Base-by-base conservation (phyloP, 139 green algal species). In the Auxenochlorella pyrenoidosa region DNA sequence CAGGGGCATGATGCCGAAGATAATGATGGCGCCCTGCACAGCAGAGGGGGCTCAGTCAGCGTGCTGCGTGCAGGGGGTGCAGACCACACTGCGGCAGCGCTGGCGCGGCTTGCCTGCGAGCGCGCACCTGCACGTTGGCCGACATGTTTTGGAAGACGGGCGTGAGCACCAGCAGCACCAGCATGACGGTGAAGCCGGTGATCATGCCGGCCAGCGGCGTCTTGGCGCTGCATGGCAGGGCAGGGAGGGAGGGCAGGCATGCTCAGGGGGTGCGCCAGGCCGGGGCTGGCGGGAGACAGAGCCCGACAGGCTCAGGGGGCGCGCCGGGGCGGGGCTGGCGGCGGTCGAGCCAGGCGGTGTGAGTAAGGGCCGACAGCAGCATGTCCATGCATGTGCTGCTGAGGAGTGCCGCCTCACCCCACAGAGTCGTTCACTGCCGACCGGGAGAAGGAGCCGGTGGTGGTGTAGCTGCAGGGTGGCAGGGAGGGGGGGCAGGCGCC, bases 361-460 rank as follows among this genome's bases (percentile, higher is more conserved):
- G n/a, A n/a, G n/a, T n/a, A n/a, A n/a, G n/a, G n/a, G n/a, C n/a
- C n/a, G n/a, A n/a, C n/a, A n/a, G n/a, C n/a, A 4, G 32, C 70
- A 18, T 5, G 6, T 18, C 34, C 24, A 13, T 21, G 70, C 16
- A 76, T 28, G 47, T 12, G 6, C 8, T 58, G 47, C 47, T 58
- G 47, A n/a, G n/a, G 6, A 12, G 47, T 12, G 47, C 47, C 47
- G 47, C 12, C 47, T 58, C 47, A 58, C 47, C 59, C n/a, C 40
- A 89, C 34, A 21, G 59, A 71, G 92, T 96, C 90, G 79, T 93
- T 96, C 41, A 98, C 94, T 0, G 96, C 93, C 5, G 96, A 96
- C 43, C 96, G 93, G 2, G 92, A 96, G 90, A 98, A 98, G 47
- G 93, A 96, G 59, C 95, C 94, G 6, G 93, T 96, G 73, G 92